These are phyloP conservation scores for Daldinia loculata DNA, from an alignment of 495 filamentous ascomycete genomes.

Conservation along the genomic window DNA sequence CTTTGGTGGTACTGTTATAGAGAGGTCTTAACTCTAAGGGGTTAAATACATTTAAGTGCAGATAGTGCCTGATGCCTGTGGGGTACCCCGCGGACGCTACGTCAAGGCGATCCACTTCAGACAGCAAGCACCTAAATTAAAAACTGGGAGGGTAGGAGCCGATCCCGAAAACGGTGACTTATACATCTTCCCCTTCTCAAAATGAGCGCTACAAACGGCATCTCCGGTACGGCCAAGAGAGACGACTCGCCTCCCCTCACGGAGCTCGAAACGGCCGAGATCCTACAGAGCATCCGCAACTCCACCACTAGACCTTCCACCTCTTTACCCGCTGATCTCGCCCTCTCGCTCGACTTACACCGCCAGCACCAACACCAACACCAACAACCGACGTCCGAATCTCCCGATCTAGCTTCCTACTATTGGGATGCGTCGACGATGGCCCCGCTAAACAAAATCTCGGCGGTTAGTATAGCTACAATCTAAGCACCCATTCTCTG, in stretches of 20 bases:
- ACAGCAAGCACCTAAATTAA: constrained; percentile 16
- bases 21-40: not conserved
- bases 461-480: constrained; percentile 58
- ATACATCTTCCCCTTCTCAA: constrained; percentile 25
- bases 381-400: constrained; percentile 11
- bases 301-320: constrained; percentile 27
- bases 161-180: constrained; percentile 25
- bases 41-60: not conserved
- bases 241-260: constrained; percentile 37
- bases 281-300: constrained; percentile 36
- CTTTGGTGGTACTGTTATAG: not conserved
- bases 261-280: constrained; percentile 41
- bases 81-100: constrained; percentile 34
- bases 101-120: constrained; percentile 22
- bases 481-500: constrained; percentile 17
- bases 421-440: constrained; percentile 64
- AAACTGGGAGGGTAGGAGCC: not conserved
- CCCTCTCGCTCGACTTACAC: constrained; percentile 41
- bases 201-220: constrained; percentile 28
- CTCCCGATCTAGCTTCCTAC: constrained; percentile 46
- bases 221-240: constrained; percentile 20
- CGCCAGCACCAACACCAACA: constrained; percentile 9
- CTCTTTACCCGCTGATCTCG: constrained; percentile 40
- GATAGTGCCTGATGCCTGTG: not conserved
- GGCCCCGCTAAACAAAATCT: constrained; percentile 64